phyloP scores from a whole-genome alignment of 2,329 filamentous ascomycete genomes.

The Stylonectria norvegica region DNA sequence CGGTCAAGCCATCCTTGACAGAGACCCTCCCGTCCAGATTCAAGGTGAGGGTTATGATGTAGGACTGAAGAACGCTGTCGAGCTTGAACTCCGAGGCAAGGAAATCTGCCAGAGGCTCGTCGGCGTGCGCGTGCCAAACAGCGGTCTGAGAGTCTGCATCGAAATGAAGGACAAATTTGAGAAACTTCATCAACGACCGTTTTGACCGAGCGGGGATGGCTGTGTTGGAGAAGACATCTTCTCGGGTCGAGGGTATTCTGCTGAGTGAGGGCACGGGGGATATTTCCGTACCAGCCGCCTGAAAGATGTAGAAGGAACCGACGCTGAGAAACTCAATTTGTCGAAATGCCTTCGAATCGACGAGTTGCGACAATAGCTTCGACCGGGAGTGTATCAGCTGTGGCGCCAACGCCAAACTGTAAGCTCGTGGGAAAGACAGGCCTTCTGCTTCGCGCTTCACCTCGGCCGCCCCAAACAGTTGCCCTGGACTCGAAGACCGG shows the following conservation, averaged over 20 bases:
- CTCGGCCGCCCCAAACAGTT: conserved; percentile 27
- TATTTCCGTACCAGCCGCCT: conserved; percentile 32
- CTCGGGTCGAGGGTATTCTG: conserved; percentile 81
- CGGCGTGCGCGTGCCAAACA: conserved; percentile 56
- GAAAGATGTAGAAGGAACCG: conserved; percentile 84
- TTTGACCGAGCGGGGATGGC: conserved; percentile 77
- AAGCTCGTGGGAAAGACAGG: conserved; percentile 66
- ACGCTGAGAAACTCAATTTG: conserved; percentile 93
- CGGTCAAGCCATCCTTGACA: conserved; percentile 63
- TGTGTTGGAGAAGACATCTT: conserved; percentile 83
- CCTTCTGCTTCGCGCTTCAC: conserved; percentile 39
- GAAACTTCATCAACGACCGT: conserved; percentile 85
- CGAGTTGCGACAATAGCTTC: conserved; percentile 70
- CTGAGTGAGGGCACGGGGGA: conserved; percentile 44
- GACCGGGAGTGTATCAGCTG: conserved; percentile 85
- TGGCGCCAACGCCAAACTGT: conserved; percentile 79
- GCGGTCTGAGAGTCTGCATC: conserved; percentile 54
- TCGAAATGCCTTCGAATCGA: conserved; percentile 83
- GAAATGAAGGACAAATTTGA: conserved; percentile 79
- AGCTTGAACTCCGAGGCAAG: conserved; percentile 62
- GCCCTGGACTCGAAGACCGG: conserved; percentile 19
- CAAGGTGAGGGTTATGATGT: conserved; percentile 65
- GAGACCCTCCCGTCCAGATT: conserved; percentile 63
- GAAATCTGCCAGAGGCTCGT: conserved; percentile 55
- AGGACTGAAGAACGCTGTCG: conserved; percentile 63